Conservation (phyloP, 139 green algal genomes). For the Micractinium sp. region DNA sequence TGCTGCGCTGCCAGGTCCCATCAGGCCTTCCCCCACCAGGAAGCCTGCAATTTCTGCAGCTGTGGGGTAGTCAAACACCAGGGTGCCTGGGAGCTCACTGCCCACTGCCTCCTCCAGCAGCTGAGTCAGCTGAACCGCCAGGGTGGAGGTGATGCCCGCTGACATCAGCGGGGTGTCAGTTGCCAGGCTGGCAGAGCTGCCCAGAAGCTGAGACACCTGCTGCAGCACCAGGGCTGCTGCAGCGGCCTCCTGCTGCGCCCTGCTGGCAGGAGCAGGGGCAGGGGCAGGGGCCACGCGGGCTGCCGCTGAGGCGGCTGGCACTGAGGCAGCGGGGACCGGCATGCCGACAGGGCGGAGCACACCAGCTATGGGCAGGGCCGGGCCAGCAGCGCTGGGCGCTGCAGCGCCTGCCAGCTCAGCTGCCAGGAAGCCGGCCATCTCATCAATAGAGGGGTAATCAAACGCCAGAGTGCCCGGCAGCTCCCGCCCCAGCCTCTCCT, state of each 20-base stretch:
- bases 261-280: background rate
- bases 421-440: constrained; percentile 41
- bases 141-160: constrained; percentile 64
- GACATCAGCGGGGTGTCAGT: constrained; percentile 62
- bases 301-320: background rate
- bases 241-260: constrained; percentile 4
- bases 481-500: constrained; percentile 13
- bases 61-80: constrained; percentile 71
- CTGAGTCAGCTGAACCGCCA: constrained; percentile 41
- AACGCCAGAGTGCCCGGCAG: constrained; percentile 58
- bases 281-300: background rate
- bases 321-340: background rate
- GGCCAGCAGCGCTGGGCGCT: background rate
- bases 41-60: constrained; percentile 33
- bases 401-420: background rate
- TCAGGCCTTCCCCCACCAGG: background rate
- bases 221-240: background rate
- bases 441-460: constrained; percentile 58
- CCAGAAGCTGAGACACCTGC: background rate
- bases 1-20: background rate
- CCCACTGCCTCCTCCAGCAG: constrained; percentile 44
- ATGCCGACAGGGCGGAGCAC: background rate
- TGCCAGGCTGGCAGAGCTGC: background rate
- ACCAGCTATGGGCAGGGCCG: background rate
- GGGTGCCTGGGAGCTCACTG: constrained; percentile 64